phyloP scores from a whole-genome alignment of 75 land plant genomes.

The Picea glauca region DNA sequence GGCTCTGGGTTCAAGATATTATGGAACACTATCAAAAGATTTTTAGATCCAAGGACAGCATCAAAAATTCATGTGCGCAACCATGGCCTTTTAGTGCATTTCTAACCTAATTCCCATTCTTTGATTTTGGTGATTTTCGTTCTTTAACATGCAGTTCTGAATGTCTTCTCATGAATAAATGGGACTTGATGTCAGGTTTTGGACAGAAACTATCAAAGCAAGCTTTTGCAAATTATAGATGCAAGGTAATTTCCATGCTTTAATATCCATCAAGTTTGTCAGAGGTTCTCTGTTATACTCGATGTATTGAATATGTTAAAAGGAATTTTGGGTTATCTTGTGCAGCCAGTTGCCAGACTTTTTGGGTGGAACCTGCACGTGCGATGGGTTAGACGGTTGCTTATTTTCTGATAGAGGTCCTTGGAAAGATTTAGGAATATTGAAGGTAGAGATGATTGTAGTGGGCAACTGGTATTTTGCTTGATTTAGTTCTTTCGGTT shows the following conservation, averaged over 20 bases:
- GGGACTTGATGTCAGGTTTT: slow-evolving; percentile 43
- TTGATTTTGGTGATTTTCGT: not conserved
- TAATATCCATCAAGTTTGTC: not conserved
- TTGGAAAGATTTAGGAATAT: slow-evolving; percentile 77
- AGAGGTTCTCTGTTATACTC: not conserved
- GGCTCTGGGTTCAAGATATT: slow-evolving; percentile 78
- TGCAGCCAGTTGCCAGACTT: slow-evolving; percentile 88
- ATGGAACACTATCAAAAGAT: slow-evolving; percentile 71
- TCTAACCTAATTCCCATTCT: not conserved
- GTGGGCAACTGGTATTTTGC: not conserved
- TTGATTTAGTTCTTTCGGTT: not conserved
- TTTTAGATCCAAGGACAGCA: slow-evolving; percentile 79
- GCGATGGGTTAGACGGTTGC: slow-evolving; percentile 77
- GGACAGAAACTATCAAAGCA: slow-evolving; percentile 50
- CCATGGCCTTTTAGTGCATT: not conserved
- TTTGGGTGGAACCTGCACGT: slow-evolving; percentile 82
- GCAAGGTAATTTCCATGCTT: slow-evolving; percentile 39
- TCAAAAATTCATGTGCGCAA: slow-evolving; percentile 66
- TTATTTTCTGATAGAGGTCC: slow-evolving; percentile 79
- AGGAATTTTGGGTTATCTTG: not conserved
- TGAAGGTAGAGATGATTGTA: slow-evolving; percentile 47
- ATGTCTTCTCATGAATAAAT: not conserved
- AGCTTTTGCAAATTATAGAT: slow-evolving; percentile 61
- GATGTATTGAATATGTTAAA: not conserved
- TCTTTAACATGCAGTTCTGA: not conserved